Conservation (phyloP, 129 eudicot species). For the Centaurea solstitialis region DNA sequence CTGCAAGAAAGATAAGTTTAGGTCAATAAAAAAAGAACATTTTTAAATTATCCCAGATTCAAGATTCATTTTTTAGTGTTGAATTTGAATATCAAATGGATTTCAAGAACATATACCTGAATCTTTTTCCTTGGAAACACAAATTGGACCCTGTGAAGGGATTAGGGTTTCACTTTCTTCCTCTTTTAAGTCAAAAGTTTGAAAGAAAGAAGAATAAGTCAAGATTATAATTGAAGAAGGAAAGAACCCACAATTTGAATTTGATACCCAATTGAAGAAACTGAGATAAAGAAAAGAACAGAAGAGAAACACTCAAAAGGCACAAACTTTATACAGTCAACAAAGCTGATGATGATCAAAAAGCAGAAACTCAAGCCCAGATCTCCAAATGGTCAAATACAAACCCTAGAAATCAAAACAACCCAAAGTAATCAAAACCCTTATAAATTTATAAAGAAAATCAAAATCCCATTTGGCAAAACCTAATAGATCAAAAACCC, state of each 20-base stretch:
- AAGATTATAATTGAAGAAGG: constrained; percentile 7
- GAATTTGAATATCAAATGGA: constrained; percentile 6
- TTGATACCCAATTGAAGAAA: constrained; percentile 21
- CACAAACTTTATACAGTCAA: constrained; percentile 38
- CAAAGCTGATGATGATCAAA: constrained; percentile 38
- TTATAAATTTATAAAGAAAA: not conserved
- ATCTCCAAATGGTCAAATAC: constrained; percentile 34
- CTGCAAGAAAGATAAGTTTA: constrained; percentile 20
- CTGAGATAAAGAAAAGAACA: constrained; percentile 17
- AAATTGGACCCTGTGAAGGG: constrained; percentile 9
- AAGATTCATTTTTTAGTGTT: constrained; percentile 6
- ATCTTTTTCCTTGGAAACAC: constrained; percentile 15
- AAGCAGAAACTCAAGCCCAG: constrained; percentile 30
- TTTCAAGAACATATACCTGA: constrained; percentile 20
- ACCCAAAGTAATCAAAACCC: constrained; percentile 5
- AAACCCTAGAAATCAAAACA: constrained; percentile 19
- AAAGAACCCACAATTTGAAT: constrained; percentile 28
- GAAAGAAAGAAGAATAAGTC: constrained; percentile 6
- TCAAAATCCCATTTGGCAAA: too few species aligned
- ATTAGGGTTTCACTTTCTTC: constrained; percentile 22
- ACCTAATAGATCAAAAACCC: constrained; percentile 21
- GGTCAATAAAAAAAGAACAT: not conserved
- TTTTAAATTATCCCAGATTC: constrained; percentile 16
- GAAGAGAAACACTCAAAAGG: constrained; percentile 25
- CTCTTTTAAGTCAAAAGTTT: constrained; percentile 8